Evolutionary conservation across 306 rosid species (phyloP), one percentile per base, ranked within the genome.

Genomic region (Aeschynomene evenia): DNA sequence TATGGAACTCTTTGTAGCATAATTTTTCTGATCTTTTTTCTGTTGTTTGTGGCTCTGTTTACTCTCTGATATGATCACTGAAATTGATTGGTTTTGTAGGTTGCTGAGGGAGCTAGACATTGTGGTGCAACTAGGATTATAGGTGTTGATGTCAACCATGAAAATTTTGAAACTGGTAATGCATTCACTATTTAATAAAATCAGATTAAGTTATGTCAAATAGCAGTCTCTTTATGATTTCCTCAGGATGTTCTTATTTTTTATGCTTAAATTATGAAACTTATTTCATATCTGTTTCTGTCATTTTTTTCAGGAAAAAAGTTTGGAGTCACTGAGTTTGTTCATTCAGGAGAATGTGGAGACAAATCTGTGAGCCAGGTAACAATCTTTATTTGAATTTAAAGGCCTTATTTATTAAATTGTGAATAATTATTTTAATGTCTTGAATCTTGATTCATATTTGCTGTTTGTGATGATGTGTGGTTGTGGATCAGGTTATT

Each of bases 101-200:
- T 93, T 40, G 96, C 97, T 2, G 98, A 90, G 81, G 96, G 96
- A 69, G 91, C 98, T 49, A 88, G 97, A 75, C 77, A 90, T 15
- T 86, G 97, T 45, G 91, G 91, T 80, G 97, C 96, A 57, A 20
- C 83, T 9, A 88, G 72, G 82, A 90, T 90, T 29, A 93, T 88
- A 9, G 98, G 98, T 1, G 89, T 93, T 28, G 97, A 90, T 81
- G 65, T 90, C 78, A 86, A 85, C 71, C 80, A 83, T 23, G 77
- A 71, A 15, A 93, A 88, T 66, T 85, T 82, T 82, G 94, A 82
- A 71, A 73, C 26, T 66, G 98, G 98, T 87, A 70, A 76, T 33
- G 9, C 72, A 23, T 8, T 51, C 39, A 29, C 23, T 23, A 36
- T 54, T 66, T 52, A 21, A 50, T 10, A 16, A 46, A 10, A 62